Evolutionary conservation across 176 grass and related monocot genomes (phyloP), one percentile per base, ranked within the genome.

Genomic region (Rhipidocladum racemiflorum): DNA sequence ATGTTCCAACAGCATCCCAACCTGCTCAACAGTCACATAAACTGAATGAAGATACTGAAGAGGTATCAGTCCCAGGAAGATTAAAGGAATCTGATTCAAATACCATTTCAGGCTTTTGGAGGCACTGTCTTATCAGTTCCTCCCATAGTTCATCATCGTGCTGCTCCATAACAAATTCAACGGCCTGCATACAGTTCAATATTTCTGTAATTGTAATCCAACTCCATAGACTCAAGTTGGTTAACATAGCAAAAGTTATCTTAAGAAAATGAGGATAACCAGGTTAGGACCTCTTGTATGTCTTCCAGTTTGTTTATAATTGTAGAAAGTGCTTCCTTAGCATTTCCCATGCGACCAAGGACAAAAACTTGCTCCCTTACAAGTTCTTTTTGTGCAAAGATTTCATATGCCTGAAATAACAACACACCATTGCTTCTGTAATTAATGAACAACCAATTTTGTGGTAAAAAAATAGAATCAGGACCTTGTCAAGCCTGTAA

Each of bases 101-200:
- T 88, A 99, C 96, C 96, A 99, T 99, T 88, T 99, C 92, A 70
- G 92, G 92, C 67, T 95, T 93, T 70, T 86, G 82, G 49, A 99
- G 92, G 73, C 96, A 99, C 53, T 93, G 92, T 51, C 77, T 93
- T 76, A 93, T 95, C 62, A 99, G 74, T 79, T 99, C 96, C 36
- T 99, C 91, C 96, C 96, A 99, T 34, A 99, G 68, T 63, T 99
- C 96, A 77, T 99, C 92, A 81, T 99, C 96, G 81, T 91, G 88
- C 75, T 99, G 96, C 25, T 93, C 89, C 3, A 49, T 99, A 64
- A 99, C 92, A 88, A 95, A 99, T 81, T 99, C 96, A 74, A 99
- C 96, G 24, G 96, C 96, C 96, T 99, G 85, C 77, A 87, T 35
- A 64, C 12, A 81, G 59, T 85, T 81, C 34, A 82, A 68, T 61